phyloP scores from a whole-genome alignment of 768 basidiomycete species.

The Gymnopilus dilepis region DNA sequence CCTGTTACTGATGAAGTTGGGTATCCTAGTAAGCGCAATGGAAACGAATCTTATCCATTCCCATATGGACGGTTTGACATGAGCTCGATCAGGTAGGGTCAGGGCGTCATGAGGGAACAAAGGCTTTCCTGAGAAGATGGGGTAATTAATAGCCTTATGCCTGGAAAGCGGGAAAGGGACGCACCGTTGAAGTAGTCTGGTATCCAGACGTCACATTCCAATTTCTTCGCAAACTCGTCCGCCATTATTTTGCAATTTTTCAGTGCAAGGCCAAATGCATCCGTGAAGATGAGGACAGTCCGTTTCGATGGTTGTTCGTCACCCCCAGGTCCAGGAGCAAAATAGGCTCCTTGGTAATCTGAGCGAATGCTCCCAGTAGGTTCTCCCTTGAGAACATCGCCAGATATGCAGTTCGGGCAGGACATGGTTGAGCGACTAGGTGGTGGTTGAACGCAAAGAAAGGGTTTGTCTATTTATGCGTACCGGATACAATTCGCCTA shows the following conservation, averaged over 20 bases:
- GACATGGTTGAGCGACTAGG: slow-evolving; percentile 20
- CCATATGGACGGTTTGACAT: slow-evolving; percentile 35
- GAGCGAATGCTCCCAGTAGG: slow-evolving; percentile 47
- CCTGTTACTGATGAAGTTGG: slow-evolving; percentile 36
- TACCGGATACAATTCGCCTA: no score
- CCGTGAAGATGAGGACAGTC: slow-evolving; percentile 59
- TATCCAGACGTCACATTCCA: slow-evolving; percentile 66
- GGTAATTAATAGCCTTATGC: not conserved
- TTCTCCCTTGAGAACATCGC: slow-evolving; percentile 48
- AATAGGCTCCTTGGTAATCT: slow-evolving; percentile 48
- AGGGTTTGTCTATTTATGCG: not conserved
- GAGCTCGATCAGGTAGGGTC: slow-evolving; percentile 35
- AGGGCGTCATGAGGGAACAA: slow-evolving; percentile 32
- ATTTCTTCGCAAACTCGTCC: slow-evolving; percentile 51
- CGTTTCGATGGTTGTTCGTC: slow-evolving; percentile 32
- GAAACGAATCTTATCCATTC: slow-evolving; percentile 34
- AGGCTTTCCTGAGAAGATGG: slow-evolving; percentile 31
- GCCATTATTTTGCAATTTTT: slow-evolving; percentile 62
- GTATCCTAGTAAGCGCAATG: slow-evolving; percentile 29
- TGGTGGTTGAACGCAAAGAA: not conserved
- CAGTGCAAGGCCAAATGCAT: slow-evolving; percentile 59
- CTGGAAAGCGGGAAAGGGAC: not conserved
- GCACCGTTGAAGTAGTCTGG: slow-evolving; percentile 65
- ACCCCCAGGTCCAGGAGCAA: slow-evolving; percentile 30
- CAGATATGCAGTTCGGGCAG: slow-evolving; percentile 46